Base-by-base conservation (phyloP, 805 yeast genomes). In the Clavispora phyllophila region DNA sequence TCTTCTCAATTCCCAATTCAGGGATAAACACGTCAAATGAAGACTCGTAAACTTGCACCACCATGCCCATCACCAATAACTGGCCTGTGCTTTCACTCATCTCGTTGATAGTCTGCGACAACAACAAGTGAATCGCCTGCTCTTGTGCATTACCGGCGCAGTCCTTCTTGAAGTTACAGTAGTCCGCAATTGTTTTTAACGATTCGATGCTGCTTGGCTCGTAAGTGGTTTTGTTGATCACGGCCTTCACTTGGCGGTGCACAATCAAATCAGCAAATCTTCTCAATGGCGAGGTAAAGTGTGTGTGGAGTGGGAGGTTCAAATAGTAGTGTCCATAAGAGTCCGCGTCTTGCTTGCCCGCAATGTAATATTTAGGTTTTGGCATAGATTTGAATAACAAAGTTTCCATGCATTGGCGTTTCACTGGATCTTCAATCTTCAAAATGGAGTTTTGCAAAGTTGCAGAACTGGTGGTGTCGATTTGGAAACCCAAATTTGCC, bases 101-200 rank as follows among this genome's bases (percentile, higher is more conserved):
- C 33, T 80, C 85, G 58, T 84, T 85, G 45, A 90, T 83, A 0
- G 89, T 84, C 61, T 89, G 95, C 44, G 91, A 85, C 37, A 90
- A 70, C 42, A 84, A 70, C 49, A 93, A 72, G 61, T 93, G 99
- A 42, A 90, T 80, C 12, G 96, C 91, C 64, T 93, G 99, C 53
- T 87, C 95, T 65, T 91, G 98, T 1, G 97, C 96, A 47, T 79
- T 79, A 49, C 81, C 81, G 2, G 98, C 93, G 62, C 96, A 90
- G 57, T 91, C 98, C 60, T 89, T 87, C 64, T 90, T 89, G 74
- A 91, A 93, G 55, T 88, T 89, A 65, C 97, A 91, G 61, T 89
- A 90, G 56, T 91, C 96, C 9, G 96, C 84, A 25, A 87, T 77
- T 55, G 87, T 84, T 56, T 86, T 84, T 54, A 90, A 69, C 0